These are phyloP conservation scores for Tuber aestivum DNA, from an alignment of 495 filamentous ascomycete genomes.

Conservation along the genomic window DNA sequence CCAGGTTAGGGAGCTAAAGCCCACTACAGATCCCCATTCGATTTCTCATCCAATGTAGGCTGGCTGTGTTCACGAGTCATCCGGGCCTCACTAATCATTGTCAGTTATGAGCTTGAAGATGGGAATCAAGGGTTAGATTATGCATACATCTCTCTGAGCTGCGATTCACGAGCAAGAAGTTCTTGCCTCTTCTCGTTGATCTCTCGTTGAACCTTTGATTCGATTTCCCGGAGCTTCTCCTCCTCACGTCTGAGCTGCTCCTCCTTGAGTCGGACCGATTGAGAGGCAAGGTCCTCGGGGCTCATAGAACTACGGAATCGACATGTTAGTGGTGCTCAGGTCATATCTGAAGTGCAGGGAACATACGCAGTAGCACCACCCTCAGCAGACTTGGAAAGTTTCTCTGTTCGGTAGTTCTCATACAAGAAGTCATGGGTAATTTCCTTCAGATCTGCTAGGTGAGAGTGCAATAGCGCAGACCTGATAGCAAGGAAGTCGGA, in stretches of 20 bases:
- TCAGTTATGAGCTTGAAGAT: slow-evolving; percentile 5
- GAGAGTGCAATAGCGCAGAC: slow-evolving; percentile 91
- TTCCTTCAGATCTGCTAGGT: slow-evolving; percentile 96
- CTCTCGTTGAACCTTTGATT: slow-evolving; percentile 97
- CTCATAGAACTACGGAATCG: slow-evolving; percentile 80
- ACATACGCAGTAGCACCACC: slow-evolving; percentile 81
- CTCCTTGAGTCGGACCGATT: slow-evolving; percentile 97
- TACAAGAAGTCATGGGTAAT: slow-evolving; percentile 99
- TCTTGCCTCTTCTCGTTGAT: slow-evolving; percentile 99
- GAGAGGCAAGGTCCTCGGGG: slow-evolving; percentile 91
- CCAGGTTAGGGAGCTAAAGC: background rate
- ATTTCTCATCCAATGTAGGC: slow-evolving; percentile 27
- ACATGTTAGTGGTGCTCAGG: slow-evolving; percentile 42
- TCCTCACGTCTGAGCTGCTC: slow-evolving; percentile 97
- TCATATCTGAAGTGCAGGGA: slow-evolving; percentile 5
- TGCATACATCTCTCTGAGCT: slow-evolving; percentile 77
- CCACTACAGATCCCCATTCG: slow-evolving; percentile 39
- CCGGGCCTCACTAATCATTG: slow-evolving; percentile 53
- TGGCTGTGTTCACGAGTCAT: slow-evolving; percentile 59
- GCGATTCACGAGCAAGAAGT: slow-evolving; percentile 92
- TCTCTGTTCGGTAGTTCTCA: slow-evolving; percentile 99
- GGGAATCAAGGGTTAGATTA: background rate
- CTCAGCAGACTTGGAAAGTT: slow-evolving; percentile 97
- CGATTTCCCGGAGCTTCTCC: slow-evolving; percentile 98
- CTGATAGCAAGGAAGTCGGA: slow-evolving; percentile 97